A percentile compares a stretch with the other conserved stretches of the same genome.
Conservation (phyloP, 2,329 filamentous ascomycete genomes). For the Diplodia seriata region DNA sequence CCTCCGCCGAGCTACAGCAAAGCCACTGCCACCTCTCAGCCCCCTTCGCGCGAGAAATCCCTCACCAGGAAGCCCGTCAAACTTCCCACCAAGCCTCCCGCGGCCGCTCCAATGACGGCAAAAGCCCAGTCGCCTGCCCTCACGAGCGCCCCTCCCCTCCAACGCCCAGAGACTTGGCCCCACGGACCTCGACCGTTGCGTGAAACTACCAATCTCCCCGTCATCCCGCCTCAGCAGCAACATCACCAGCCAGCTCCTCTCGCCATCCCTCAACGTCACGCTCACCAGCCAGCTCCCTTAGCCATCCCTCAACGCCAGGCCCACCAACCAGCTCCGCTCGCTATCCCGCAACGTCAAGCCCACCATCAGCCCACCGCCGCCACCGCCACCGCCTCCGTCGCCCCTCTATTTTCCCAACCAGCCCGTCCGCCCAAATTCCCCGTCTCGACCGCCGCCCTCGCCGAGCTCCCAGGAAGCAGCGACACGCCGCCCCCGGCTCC, state of each 20-base stretch:
- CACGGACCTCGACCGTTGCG: conserved; percentile 20
- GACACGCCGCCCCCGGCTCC: not conserved
- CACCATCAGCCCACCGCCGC: conserved; percentile 18
- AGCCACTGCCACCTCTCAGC: conserved; percentile 12
- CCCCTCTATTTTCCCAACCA: conserved; percentile 33
- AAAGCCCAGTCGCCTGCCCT: not conserved
- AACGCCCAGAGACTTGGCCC: conserved; percentile 19
- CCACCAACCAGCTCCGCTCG: not conserved
- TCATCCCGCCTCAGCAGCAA: not conserved
- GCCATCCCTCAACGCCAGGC: not conserved
- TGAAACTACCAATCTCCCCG: not conserved
- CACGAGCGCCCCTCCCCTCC: not conserved
- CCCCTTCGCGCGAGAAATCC: conserved; percentile 10
- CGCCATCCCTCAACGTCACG: not conserved
- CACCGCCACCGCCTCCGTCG: not conserved
- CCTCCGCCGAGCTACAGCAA: conserved; percentile 16
- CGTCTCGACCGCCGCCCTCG: conserved; percentile 29
- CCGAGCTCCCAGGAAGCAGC: conserved; percentile 24
- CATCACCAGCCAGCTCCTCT: not conserved
- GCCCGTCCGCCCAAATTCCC: conserved; percentile 35
- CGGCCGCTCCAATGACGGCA: not conserved
- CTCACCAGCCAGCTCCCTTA: not conserved
- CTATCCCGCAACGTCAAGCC: too few relatives aligned
- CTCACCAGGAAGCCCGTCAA: conserved; percentile 13
- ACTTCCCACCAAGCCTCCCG: not conserved